Conservation (phyloP, 2,329 filamentous ascomycete genomes). For the Verticillium isaacii region DNA sequence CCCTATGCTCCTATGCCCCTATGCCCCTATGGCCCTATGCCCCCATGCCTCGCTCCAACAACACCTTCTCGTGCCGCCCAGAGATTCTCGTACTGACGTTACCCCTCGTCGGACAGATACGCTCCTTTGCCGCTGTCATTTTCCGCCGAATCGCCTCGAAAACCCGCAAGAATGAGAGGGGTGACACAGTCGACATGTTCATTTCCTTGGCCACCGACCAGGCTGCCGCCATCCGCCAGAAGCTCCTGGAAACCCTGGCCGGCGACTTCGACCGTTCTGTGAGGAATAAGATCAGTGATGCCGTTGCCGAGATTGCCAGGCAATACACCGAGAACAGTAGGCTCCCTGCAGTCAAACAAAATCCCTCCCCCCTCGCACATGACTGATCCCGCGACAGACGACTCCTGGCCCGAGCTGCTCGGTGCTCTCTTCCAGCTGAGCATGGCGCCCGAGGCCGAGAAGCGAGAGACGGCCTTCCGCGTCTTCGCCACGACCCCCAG, state of each 20-base stretch:
- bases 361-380: background rate
- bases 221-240: constrained; percentile 73
- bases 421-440: constrained; percentile 84
- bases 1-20: background rate
- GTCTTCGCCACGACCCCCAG: constrained; percentile 93
- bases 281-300: constrained; percentile 93
- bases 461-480: constrained; percentile 88
- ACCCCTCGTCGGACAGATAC: constrained; percentile 50
- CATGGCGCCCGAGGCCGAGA: constrained; percentile 74
- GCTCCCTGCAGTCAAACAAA: constrained; percentile 23
- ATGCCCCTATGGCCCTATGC: background rate
- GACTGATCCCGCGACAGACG: constrained; percentile 44
- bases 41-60: background rate
- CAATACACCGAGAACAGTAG: constrained; percentile 91
- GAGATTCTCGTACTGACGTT: background rate
- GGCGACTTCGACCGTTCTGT: constrained; percentile 69
- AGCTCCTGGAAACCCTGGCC: constrained; percentile 72
- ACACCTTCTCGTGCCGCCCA: background rate
- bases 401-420: constrained; percentile 86
- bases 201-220: constrained; percentile 71
- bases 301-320: constrained; percentile 91
- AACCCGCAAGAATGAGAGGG: constrained; percentile 69
- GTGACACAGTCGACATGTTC: constrained; percentile 78
- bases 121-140: constrained; percentile 88
- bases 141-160: constrained; percentile 93